phyloP scores from a whole-genome alignment of 2,329 filamentous ascomycete genomes.

The Ophiostoma tasmaniense region DNA sequence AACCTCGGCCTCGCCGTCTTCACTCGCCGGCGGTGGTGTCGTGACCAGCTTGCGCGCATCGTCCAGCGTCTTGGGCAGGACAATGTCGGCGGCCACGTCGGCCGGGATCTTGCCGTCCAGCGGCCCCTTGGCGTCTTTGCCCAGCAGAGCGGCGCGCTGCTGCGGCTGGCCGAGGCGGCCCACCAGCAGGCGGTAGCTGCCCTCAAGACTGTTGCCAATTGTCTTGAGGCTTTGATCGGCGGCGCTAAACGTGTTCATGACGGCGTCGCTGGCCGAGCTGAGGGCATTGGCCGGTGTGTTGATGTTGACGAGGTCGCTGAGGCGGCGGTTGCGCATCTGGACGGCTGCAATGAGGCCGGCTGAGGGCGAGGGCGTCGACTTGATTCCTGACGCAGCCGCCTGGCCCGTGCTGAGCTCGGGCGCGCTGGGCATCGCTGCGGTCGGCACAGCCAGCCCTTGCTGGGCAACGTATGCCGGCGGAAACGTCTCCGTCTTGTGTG shows the following conservation, averaged over 20 bases:
- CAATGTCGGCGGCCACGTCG: conserved; percentile 31
- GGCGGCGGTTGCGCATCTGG: conserved; percentile 58
- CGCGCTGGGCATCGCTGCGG: conserved; percentile 26
- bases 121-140: conserved; percentile 25
- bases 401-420: conserved; percentile 28
- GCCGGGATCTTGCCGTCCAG: background rate
- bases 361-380: conserved; percentile 31
- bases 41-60: conserved; percentile 85
- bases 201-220: conserved; percentile 81
- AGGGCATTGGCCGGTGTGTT: conserved; percentile 76
- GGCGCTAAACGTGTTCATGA: conserved; percentile 77
- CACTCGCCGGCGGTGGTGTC: conserved; percentile 55
- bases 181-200: conserved; percentile 88
- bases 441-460: conserved; percentile 31
- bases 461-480: conserved; percentile 43
- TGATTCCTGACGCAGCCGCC: conserved; percentile 25
- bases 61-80: conserved; percentile 81
- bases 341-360: conserved; percentile 36
- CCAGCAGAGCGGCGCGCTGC: conserved; percentile 25
- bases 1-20: conserved; percentile 40
- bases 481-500: conserved; percentile 44
- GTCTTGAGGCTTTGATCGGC: conserved; percentile 89
- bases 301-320: conserved; percentile 83
- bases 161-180: conserved; percentile 62
- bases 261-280: conserved; percentile 72